Evolutionary conservation across 2,329 filamentous ascomycete species (phyloP).

Genomic region (Colletotrichum sp.): DNA sequence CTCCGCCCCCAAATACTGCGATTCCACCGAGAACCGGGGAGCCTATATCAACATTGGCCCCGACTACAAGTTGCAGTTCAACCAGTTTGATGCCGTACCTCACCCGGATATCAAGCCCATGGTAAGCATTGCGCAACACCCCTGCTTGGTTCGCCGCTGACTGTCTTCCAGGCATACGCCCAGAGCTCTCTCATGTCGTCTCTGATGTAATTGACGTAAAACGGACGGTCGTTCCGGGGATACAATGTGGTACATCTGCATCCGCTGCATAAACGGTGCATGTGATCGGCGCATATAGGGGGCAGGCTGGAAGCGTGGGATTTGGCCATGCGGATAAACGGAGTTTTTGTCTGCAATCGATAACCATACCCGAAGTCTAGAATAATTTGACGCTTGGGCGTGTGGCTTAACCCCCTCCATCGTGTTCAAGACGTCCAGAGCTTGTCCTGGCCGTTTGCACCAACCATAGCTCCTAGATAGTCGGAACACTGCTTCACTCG

Average conservation of each 20-base stretch:
- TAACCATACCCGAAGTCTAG: conserved; percentile 18
- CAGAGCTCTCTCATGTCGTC: conserved; percentile 81
- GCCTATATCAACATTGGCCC: conserved; percentile 97
- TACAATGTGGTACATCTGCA: conserved; percentile 14
- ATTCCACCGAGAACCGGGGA: conserved; percentile 96
- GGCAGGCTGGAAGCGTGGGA: conserved; percentile 13
- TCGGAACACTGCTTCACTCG: conserved; percentile 63
- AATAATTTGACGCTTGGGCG: conserved; percentile 16
- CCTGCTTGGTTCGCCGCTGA: conserved; percentile 29
- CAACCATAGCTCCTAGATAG: conserved; percentile 67
- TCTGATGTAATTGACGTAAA: conserved; percentile 61
- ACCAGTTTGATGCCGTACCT: conserved; percentile 95
- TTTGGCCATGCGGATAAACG: conserved; percentile 20
- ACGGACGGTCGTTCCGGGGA: neutral
- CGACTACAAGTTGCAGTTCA: conserved; percentile 89
- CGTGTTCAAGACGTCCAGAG: conserved; percentile 54
- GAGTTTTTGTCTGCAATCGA: conserved; percentile 18
- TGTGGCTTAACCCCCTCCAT: conserved; percentile 18
- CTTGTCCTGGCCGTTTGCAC: conserved; percentile 47
- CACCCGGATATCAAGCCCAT: conserved; percentile 97
- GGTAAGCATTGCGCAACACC: conserved; percentile 47
- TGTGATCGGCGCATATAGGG: conserved; percentile 19
- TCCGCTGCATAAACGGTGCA: conserved; percentile 21
- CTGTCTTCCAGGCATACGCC: conserved; percentile 71
- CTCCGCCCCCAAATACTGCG: conserved; percentile 96